Base-by-base conservation (phyloP, 257 asterid species). In the Capsicum pubescens region DNA sequence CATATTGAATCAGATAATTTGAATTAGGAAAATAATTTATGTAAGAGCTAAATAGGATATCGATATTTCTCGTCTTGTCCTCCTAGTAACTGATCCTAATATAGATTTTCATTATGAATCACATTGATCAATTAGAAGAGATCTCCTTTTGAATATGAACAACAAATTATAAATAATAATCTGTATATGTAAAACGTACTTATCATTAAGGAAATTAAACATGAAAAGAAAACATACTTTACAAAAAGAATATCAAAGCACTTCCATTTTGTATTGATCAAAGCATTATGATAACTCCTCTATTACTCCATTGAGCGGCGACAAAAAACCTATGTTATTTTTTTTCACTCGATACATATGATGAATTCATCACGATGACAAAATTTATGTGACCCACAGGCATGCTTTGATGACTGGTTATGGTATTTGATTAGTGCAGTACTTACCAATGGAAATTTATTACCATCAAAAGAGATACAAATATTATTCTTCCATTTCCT, bases 401-500 rank as follows among this genome's bases (percentile, higher is more conserved):
- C 87, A 80, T 56, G 79, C 72, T 91, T 91, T 67, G 86, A 86
- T 35, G 88, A 84, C 80, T 84, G 86, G 50, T 87, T 84, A 69
- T 91, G 89, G 54, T 85, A 91, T 59, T 91, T 91, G 81, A 91
- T 92, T 82, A 91, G 86, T 9, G 83, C 63, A 26, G 92, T 91
- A 85, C 88, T 91, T 57, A 84, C 71, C 76, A 91, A 61, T 50
- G 92, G 92, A 68, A 91, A 88, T 79, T 91, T 89, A 83, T 91
- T 90, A 69, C 92, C 92, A 70, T 87, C 44, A 39, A 3, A 3
- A 78, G 85, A 86, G 39, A 90, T 83, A 91, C 93, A 91, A 13
- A 91, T 88, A 84, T 88, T 91, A 44, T 91, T 85, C 87, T 89
- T 89, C 93, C 93, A 91, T 86, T 90, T 90, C 84, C 91, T 86